phyloP scores from a whole-genome alignment of 352 stramenopile genomes.

The Globisporangium polare region DNA sequence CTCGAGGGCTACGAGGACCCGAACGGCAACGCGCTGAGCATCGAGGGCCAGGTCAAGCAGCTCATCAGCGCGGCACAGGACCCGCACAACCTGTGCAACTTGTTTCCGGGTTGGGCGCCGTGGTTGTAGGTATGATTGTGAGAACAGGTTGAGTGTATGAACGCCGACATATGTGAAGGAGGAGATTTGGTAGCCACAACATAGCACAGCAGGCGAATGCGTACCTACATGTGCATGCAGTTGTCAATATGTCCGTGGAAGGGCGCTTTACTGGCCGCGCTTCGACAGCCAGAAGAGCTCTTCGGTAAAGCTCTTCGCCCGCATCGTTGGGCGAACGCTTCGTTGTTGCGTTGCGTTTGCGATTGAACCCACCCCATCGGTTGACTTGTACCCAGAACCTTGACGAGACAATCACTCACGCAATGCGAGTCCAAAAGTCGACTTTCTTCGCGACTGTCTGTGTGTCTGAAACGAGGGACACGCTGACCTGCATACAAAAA shows the following conservation, averaged over 20 bases:
- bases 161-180: too few relatives aligned
- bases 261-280: too few relatives aligned
- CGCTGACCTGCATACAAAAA: neutral
- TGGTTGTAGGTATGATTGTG: conserved; percentile 78
- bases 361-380: neutral
- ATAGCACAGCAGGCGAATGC: too few relatives aligned
- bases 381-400: neutral
- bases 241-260: too few relatives aligned
- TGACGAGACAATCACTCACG: neutral
- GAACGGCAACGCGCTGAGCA: conserved; percentile 94
- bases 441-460: neutral
- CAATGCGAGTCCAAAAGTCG: neutral
- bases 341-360: neutral
- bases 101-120: conserved; percentile 96
- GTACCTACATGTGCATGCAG: too few relatives aligned
- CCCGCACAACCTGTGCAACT: conserved; percentile 92
- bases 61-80: conserved; percentile 96
- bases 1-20: conserved; percentile 98
- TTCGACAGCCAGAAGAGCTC: too few relatives aligned
- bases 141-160: too few relatives aligned
- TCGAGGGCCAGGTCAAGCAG: conserved; percentile 98
- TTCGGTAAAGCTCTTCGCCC: too few relatives aligned
- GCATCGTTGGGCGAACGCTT: too few relatives aligned
- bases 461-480: neutral
- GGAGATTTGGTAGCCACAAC: neutral